Evolutionary conservation across 2,329 filamentous ascomycete genomes (phyloP).

Genomic region (Beauveria rudraprayagi): DNA sequence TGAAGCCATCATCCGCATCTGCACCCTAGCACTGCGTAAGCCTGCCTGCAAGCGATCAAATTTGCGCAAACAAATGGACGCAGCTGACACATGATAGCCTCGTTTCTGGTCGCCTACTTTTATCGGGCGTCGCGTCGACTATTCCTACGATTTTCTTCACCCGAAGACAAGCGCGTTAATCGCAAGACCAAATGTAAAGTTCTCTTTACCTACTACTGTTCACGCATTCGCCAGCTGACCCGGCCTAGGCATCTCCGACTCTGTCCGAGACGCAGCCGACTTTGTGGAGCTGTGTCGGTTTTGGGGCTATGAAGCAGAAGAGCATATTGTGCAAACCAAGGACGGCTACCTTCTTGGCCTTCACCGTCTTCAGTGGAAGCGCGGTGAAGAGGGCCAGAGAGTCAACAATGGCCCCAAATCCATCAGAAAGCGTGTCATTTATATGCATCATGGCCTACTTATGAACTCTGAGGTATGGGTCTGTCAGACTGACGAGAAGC

Average conservation of each 20-base stretch:
- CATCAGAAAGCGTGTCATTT: conserved; percentile 76
- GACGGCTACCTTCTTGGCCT: conserved; percentile 90
- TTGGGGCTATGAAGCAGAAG: conserved; percentile 88
- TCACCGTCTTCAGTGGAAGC: conserved; percentile 76
- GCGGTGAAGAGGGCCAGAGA: conserved; percentile 68
- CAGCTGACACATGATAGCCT: conserved; percentile 42
- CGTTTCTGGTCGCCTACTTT: conserved; percentile 71
- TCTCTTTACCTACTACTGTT: not conserved
- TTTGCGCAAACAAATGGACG: not conserved
- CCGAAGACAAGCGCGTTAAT: conserved; percentile 59
- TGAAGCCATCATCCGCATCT: conserved; percentile 73
- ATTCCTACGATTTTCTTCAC: conserved; percentile 71
- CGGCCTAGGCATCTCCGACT: conserved; percentile 60
- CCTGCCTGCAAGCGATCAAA: conserved; percentile 12
- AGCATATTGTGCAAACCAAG: conserved; percentile 89
- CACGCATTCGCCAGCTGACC: conserved; percentile 45
- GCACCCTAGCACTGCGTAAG: conserved; percentile 82
- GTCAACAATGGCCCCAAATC: conserved; percentile 67
- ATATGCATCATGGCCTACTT: conserved; percentile 88
- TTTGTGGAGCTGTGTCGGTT: conserved; percentile 90
- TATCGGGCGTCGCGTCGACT: conserved; percentile 74
- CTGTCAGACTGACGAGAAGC: conserved; percentile 75
- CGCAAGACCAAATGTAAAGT: conserved; percentile 54
- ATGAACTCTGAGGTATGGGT: conserved; percentile 99
- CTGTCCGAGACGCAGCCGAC: conserved; percentile 78